These are phyloP conservation scores for Phaffomyces opuntiae DNA, from an alignment of 805 yeast species.

Conservation along the genomic window DNA sequence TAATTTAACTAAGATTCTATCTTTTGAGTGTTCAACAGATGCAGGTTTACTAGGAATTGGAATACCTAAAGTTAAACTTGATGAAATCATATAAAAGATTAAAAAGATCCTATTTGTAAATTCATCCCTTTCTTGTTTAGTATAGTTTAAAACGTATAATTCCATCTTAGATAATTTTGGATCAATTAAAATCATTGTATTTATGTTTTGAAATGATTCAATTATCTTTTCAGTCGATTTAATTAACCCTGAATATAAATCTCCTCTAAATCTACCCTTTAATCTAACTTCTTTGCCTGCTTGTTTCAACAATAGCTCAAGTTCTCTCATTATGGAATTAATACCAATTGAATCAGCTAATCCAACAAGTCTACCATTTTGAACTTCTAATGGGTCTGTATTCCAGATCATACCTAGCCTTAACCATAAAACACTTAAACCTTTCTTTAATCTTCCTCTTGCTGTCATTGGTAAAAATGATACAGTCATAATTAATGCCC, in stretches of 20 bases:
- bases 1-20: constrained; percentile 57
- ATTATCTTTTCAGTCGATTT: constrained; percentile 54
- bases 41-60: constrained; percentile 77
- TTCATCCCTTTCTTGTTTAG: constrained; percentile 55
- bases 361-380: constrained; percentile 20
- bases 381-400: constrained; percentile 55
- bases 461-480: constrained; percentile 72
- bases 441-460: constrained; percentile 55
- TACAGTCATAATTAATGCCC: constrained; percentile 69
- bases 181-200: constrained; percentile 59
- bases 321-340: constrained; percentile 50
- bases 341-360: constrained; percentile 31
- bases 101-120: constrained; percentile 66
- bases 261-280: constrained; percentile 63
- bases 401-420: constrained; percentile 79
- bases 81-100: constrained; percentile 71
- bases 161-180: constrained; percentile 48
- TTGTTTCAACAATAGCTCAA: constrained; percentile 53
- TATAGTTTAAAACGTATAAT: constrained; percentile 44
- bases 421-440: constrained; percentile 66
- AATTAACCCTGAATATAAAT: constrained; percentile 43
- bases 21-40: constrained; percentile 67
- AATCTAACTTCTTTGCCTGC: constrained; percentile 72
- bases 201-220: constrained; percentile 71
- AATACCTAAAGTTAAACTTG: constrained; percentile 67